Base-by-base conservation (phyloP, 306 rosid species). In the Trifolium pratense region DNA sequence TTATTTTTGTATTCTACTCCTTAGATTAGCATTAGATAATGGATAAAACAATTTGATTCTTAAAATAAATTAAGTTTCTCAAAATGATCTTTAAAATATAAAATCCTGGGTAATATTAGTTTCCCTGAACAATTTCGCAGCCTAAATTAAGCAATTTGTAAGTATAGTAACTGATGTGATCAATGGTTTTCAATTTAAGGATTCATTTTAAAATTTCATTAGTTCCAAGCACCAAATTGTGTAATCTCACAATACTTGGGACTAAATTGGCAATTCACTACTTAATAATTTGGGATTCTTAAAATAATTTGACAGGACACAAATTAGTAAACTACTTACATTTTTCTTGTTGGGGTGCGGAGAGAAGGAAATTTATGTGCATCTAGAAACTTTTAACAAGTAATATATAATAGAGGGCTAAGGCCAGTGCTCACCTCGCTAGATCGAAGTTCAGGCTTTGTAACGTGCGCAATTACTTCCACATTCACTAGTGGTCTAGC, bases 381-480 rank as follows among this genome's bases (percentile, higher is more conserved):
- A 26, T 43, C 7, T 7, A 45, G 29, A 75, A 75, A 14, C 9
- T 31, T 62, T 2, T 53, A 34, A 25, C 25, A 48, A 52, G 56
- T 31, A 53, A 16, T 49, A 51, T 16, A 9, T 7, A 17, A 21
- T 56, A 56, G 12, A 56, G 25, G 37, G 16, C 5, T 52, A 36
- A 68, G 60, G 14, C 20, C 62, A 48, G 79, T 68, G 34, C 78
- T 77, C 71, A 92, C 97, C 96, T 92, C 97, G 66, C 90, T 89
- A 71, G 91, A 78, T 68, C 96, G 85, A 48, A 82, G 80, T 89
- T 92, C 93, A 34, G 97, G 97, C 82, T 84, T 86, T 32, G 92
- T 89, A 69, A 92, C 97, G 40, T 92, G 97, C 57, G 96, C 97
- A 73, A 85, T 70, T 71, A 89, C 96, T 84, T 92, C 97, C 74